A percentile compares a stretch with the other conserved stretches of the same genome.
Evolutionary conservation across 108 stramenopile genomes (phyloP).

Genomic region (Thalassiosira profunda): DNA sequence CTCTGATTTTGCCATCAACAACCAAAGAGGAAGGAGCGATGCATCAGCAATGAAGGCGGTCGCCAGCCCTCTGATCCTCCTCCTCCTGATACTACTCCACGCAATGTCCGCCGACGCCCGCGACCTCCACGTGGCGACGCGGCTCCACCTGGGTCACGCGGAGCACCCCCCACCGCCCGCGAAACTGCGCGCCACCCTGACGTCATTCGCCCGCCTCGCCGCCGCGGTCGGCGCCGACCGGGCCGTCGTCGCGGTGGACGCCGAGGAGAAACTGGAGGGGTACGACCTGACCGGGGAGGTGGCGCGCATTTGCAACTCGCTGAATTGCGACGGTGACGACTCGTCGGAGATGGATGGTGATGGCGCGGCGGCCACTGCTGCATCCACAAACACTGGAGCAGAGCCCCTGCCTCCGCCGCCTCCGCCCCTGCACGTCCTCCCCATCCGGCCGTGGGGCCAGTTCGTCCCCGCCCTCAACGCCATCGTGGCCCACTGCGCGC

Average conservation of each 20-base stretch:
- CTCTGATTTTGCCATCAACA: no score
- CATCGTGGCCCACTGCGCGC: slow-evolving; percentile 47
- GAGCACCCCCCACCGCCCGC: slow-evolving; percentile 40
- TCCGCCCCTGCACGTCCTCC: slow-evolving; percentile 56
- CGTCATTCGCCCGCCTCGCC: slow-evolving; percentile 34
- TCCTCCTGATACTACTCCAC: no score
- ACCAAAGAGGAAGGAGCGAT: no score
- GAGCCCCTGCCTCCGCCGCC: background rate
- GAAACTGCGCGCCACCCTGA: slow-evolving; percentile 26
- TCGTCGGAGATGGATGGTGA: background rate
- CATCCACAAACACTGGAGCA: no score
- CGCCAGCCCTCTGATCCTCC: no score
- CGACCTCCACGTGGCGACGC: slow-evolving; percentile 72
- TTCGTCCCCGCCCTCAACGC: slow-evolving; percentile 94
- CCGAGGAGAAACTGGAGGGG: slow-evolving; percentile 52
- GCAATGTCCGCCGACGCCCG: no score
- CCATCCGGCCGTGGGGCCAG: slow-evolving; percentile 93
- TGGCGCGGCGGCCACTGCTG: background rate
- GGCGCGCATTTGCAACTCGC: slow-evolving; percentile 25
- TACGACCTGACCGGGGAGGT: slow-evolving; percentile 63
- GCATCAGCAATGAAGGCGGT: no score
- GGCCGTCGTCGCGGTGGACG: slow-evolving; percentile 79
- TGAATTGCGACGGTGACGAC: slow-evolving; percentile 7
- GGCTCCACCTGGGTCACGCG: slow-evolving; percentile 81
- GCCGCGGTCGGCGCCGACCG: slow-evolving; percentile 8